A percentile compares a stretch with the other conserved stretches of the same genome.
Evolutionary conservation across 2,329 filamentous ascomycete species (phyloP).

Genomic region (Reticulascus tulasneorum): DNA sequence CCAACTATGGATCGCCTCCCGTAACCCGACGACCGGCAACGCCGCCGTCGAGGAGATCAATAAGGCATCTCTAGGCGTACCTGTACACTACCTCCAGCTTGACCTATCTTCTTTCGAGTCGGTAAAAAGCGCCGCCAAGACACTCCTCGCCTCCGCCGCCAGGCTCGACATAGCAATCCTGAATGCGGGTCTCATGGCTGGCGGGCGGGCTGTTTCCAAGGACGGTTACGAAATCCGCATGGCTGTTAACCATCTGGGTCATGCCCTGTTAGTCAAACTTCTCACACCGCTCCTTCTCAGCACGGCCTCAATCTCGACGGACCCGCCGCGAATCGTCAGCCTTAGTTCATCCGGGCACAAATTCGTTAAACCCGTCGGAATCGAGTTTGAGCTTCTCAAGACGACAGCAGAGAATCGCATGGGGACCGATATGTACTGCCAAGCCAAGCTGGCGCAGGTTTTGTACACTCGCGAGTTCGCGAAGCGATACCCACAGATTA

Average conservation of each 20-base stretch:
- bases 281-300: conserved; percentile 23
- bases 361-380: conserved; percentile 9
- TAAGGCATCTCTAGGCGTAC: conserved; percentile 8
- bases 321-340: conserved; percentile 19
- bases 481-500: conserved; percentile 35
- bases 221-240: conserved; percentile 33
- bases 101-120: conserved; percentile 40
- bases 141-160: conserved; percentile 25
- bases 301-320: conserved; percentile 11
- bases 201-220: conserved; percentile 17
- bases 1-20: conserved; percentile 51
- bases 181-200: conserved; percentile 32
- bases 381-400: conserved; percentile 23
- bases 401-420: conserved; percentile 21
- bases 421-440: conserved; percentile 39
- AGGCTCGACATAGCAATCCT: conserved; percentile 36
- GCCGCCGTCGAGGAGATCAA: conserved; percentile 31
- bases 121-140: conserved; percentile 33
- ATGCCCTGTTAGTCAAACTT: conserved; percentile 26
- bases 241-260: conserved; percentile 29
- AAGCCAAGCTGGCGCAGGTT: conserved; percentile 48
- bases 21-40: conserved; percentile 34
- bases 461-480: conserved; percentile 41
- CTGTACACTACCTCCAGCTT: conserved; percentile 30
- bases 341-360: conserved; percentile 21